These are phyloP conservation scores for Zanthoxylum bungeanum DNA, from an alignment of 345 rosid genomes.

Conservation along the genomic window DNA sequence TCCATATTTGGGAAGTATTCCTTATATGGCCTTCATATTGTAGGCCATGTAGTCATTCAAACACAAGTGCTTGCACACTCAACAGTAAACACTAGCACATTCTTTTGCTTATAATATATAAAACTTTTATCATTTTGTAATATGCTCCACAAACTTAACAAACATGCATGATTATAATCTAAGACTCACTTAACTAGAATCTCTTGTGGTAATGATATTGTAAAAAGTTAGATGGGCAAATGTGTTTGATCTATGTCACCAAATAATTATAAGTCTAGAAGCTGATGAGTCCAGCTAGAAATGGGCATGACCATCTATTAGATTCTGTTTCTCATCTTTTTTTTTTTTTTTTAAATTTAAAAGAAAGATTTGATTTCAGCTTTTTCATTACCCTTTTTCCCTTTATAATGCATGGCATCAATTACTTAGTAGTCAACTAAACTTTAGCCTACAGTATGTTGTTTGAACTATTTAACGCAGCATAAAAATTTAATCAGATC, in stretches of 20 bases:
- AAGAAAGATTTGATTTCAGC: conserved; percentile 34
- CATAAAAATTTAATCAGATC: no score
- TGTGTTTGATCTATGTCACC: conserved; percentile 26
- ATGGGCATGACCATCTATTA: conserved; percentile 21
- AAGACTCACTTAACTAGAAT: conserved; percentile 24
- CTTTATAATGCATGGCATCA: no score
- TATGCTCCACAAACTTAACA: conserved; percentile 28
- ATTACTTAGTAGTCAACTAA: no score
- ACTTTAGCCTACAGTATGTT: no score
- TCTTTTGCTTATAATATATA: neutral
- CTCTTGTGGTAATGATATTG: conserved; percentile 28
- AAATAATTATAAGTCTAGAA: no score
- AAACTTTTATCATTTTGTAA: neutral
- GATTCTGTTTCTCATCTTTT: conserved; percentile 19
- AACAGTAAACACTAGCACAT: neutral
- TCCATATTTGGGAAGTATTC: conserved; percentile 43
- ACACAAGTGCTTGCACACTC: conserved; percentile 21
- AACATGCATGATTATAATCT: conserved; percentile 32
- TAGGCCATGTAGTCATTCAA: conserved; percentile 31
- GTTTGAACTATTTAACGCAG: no score
- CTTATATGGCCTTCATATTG: conserved; percentile 18
- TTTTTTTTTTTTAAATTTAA: no score
- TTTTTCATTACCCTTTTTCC: conserved; percentile 16
- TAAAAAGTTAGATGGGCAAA: conserved; percentile 27
- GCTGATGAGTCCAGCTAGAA: conserved; percentile 36